Base-by-base conservation (phyloP, 116 monocot genomes). In the Trichopus zeylanicus region DNA sequence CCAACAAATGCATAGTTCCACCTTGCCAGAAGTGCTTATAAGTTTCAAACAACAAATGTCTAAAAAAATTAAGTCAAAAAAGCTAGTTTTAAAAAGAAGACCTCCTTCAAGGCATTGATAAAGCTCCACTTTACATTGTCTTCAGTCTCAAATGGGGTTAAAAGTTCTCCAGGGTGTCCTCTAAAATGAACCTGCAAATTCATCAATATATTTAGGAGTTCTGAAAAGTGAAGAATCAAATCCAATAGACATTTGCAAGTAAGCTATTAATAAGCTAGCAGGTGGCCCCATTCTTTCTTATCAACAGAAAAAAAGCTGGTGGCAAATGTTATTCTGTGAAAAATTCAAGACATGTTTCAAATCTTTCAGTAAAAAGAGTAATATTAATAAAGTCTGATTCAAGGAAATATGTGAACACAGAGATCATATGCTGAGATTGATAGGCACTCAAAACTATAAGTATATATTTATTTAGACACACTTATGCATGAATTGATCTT, bases 21-120 rank as follows among this genome's bases (percentile, higher is more conserved):
- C 13, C n/a, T 12, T 1, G 16, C 8, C 8, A 9, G 4, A 42
- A 42, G 42, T 16, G 42, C 3, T n/a, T 42, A 0, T 42, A n/a
- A 18, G 42, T 42, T 16, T 42, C 13, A 1, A 12, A 42, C 4
- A 42, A 42, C n/a, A 42, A 42, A 42, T 1, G 42, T 42, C 5
- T 42, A 13, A 10, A 57, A 31, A 33, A 34, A 34, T 3, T 32
- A 28, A 16, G 29, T 55, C 29, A 22, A 55, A 18, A 2, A 51
- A 31, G 60, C 31, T 42, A 59, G 26, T 42, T 26, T 19, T 51
- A 6, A 65, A 15, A 67, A 59, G 56, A 26, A 65, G 26, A 95
- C 95, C 95, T 95, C 95, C 76, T 95, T 95, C 57, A 95, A 48
- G 62, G 95, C 83, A 75, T 95, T 90, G 25, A 95, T 95, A 55